Evolutionary conservation across 2,329 filamentous ascomycete genomes (phyloP), one percentile per base, ranked within the genome.

Genomic region (Exserohilum rostratum): DNA sequence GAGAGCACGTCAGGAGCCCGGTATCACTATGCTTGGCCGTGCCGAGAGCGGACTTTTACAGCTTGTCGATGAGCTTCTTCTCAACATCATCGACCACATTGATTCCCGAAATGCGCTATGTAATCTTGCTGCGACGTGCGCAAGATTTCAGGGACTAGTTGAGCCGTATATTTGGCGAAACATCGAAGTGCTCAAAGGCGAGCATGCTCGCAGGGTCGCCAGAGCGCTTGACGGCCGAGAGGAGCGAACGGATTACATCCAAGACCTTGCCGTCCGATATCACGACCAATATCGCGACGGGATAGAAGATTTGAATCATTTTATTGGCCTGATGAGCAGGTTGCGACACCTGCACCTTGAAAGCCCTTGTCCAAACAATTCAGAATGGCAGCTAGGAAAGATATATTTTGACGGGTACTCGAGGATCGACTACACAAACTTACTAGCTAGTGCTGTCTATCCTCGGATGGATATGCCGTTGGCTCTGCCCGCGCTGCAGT

Each of bases 291-390:
- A 58, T 20, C 61, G 62, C 29, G 58, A 67, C 1, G 71, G 70
- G 0, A 71, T 76, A 22, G 69, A 70, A 43, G 53, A 66, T 3
- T 46, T 75, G 5, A 68, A 73, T 55, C 60, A 64, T 17, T 64
- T 66, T 33, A 43, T 74, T 11, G 52, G 51, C 4, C 30, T 65
- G 27, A 70, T 75, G 65, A 46, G 55, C 9, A 69, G 65, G 48
- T 50, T 75, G 15, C 64, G 66, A 12, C 61, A 70, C 35, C 55
- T 75, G 40, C 67, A 62, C 6, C 60, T 75, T 20, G 72, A 75
- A 48, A 70, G 64, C 13, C 70, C 72, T 0, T 75, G 72, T 52
- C 70, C 70, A 11, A 75, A 75, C 42, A 73, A 75, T 43, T 53
- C 56, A n/a, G 69, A 69, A 31, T 73, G 68, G 68, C 58, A 56